Base-by-base conservation (phyloP, 2,329 filamentous ascomycete species). In the Metarhizium sp. region DNA sequence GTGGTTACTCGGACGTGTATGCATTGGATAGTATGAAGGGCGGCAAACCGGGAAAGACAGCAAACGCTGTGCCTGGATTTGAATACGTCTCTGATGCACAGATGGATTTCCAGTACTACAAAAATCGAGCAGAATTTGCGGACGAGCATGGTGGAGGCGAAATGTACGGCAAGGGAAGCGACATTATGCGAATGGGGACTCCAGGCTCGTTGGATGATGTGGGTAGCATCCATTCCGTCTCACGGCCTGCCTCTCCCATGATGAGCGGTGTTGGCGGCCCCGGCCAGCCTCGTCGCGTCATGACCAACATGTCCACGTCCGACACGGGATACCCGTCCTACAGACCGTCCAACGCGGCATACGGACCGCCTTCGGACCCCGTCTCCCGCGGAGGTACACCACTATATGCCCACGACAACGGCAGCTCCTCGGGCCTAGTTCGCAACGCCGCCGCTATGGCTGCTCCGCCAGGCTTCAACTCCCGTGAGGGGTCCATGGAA, bases 91-190 rank as follows among this genome's bases (percentile, higher is more conserved):
- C 88, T 0, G 92, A 97, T 64, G 81, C 81, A 54, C 84, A 90
- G 51, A 85, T 96, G 70, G 91, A 96, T 68, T 96, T 95, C 67
- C 85, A 90, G 58, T 92, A 90, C 72, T 97, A 86, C 78, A 96
- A 95, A 71, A 87, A 96, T 69, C 80, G 90, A 1, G 81, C 88
- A 2, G 92, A 96, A 62, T 96, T 97, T 71, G 84, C 85, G 1
- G 86, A 91, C 11, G 89, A 94, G 54, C 87, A 91, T 61, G 90
- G 90, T n/a, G 91, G 88, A 5, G 88, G 87, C 25, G 80, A 82
- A 36, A 75, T 86, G 6, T 86, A 81, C 59, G 87, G 86, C 3
- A 77, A 74, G 14, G 71, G 78, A 2, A 72, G 75, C 29, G 86
- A 88, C 58, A 71, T 85, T 2, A 69, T 79, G 16, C 77, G 86